Conservation (phyloP, 441 rosid genomes). For the Bruguiera hainesii region DNA sequence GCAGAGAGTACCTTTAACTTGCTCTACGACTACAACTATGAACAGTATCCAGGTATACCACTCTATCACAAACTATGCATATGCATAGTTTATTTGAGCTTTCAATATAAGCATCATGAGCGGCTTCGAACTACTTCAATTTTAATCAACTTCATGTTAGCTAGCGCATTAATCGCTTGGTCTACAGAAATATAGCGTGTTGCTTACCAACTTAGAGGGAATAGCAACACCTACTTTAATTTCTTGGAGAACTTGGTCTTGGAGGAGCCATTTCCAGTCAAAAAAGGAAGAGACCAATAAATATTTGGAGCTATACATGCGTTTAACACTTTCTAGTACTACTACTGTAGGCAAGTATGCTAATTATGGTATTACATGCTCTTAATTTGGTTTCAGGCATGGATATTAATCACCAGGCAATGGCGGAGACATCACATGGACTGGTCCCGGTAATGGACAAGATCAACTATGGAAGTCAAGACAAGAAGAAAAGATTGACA, state of each 20-base stretch:
- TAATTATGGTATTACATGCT: neutral
- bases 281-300: too few species aligned
- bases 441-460: slow-evolving; percentile 33
- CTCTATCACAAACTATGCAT: too few species aligned
- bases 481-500: slow-evolving; percentile 76
- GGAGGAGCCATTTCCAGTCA: too few species aligned
- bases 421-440: slow-evolving; percentile 33
- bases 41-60: slow-evolving; percentile 43
- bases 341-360: neutral
- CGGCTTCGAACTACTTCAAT: neutral
- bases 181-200: too few species aligned
- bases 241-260: too few species aligned
- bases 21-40: slow-evolving; percentile 47
- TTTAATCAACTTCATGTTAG: neutral
- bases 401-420: slow-evolving; percentile 41
- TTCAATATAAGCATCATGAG: neutral
- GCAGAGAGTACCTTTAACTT: slow-evolving; percentile 44
- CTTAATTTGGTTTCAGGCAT: slow-evolving; percentile 21
- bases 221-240: too few species aligned
- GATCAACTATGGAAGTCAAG: slow-evolving; percentile 29
- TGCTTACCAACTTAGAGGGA: too few species aligned
- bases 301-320: too few species aligned
- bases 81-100: neutral
- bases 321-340: too few species aligned
- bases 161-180: neutral